These are phyloP conservation scores for Cercophora samala DNA, from an alignment of 495 filamentous ascomycete species.

Conservation along the genomic window DNA sequence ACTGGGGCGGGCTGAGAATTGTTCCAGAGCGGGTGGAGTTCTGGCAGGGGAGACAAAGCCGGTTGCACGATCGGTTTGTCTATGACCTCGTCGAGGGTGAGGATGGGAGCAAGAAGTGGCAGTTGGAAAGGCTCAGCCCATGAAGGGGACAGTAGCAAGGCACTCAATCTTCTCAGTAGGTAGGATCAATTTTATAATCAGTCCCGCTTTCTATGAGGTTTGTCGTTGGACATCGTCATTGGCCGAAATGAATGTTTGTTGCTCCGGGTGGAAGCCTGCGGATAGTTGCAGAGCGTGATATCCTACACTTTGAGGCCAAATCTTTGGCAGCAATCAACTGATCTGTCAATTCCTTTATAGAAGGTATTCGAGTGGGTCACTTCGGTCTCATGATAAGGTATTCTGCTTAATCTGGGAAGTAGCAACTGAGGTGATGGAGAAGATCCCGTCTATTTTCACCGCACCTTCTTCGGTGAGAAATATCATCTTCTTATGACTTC, in stretches of 20 bases:
- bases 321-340: not conserved
- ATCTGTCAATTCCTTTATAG: not conserved
- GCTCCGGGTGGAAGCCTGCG: not conserved
- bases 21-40: constrained; percentile 87
- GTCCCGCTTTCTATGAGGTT: too few relatives aligned
- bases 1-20: constrained; percentile 90
- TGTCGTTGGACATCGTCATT: not conserved
- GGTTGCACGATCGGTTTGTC: constrained; percentile 88
- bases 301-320: not conserved
- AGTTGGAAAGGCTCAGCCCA: constrained; percentile 59
- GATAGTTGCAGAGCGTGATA: not conserved
- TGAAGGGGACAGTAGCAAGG: constrained; percentile 27
- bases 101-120: constrained; percentile 47
- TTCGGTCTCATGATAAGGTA: not conserved
- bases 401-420: not conserved
- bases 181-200: too few relatives aligned
- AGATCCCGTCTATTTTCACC: not conserved
- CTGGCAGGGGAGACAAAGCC: constrained; percentile 86
- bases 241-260: not conserved
- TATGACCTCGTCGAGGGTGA: constrained; percentile 57
- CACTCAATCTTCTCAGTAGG: not conserved
- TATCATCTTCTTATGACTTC: not conserved
- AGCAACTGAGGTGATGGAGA: not conserved
- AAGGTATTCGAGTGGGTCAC: not conserved
- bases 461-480: not conserved